phyloP scores from a whole-genome alignment of 106 monocot species.

The Xerophyta viscosa region DNA sequence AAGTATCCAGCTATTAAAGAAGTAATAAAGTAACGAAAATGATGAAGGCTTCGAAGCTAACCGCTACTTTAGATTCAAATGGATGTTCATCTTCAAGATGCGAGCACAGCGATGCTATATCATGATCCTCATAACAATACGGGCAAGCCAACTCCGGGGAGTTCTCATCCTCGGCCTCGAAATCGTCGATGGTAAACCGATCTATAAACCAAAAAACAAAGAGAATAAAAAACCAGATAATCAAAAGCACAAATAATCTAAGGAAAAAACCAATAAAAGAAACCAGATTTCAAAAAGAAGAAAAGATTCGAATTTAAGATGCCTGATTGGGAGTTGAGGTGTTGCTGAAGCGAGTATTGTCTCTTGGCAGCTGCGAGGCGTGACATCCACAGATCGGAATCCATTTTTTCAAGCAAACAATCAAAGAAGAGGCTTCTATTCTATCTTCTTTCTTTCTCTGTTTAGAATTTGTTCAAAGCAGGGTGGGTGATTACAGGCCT shows the following conservation, averaged over 20 bases:
- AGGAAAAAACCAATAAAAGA: background rate
- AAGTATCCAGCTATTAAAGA: background rate
- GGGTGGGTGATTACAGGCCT: too few species aligned
- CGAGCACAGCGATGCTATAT: slow-evolving; percentile 68
- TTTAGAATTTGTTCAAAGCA: too few species aligned
- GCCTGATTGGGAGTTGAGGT: slow-evolving; percentile 48
- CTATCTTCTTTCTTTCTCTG: too few species aligned
- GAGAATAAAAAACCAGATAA: background rate
- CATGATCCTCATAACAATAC: slow-evolving; percentile 91
- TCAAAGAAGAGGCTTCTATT: too few species aligned
- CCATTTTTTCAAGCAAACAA: slow-evolving; percentile 48
- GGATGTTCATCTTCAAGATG: slow-evolving; percentile 93
- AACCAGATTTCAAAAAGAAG: too few species aligned
- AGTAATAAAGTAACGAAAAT: background rate
- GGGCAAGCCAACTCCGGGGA: slow-evolving; percentile 71
- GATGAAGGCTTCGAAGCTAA: slow-evolving; percentile 20
- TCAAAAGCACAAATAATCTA: background rate
- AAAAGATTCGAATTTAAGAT: background rate
- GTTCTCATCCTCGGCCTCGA: slow-evolving; percentile 57
- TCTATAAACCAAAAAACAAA: slow-evolving; percentile 19
- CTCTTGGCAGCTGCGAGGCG: slow-evolving; percentile 82
- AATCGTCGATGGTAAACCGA: slow-evolving; percentile 58
- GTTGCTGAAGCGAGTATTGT: slow-evolving; percentile 55
- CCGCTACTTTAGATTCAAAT: slow-evolving; percentile 67
- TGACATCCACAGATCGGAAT: slow-evolving; percentile 84